phyloP scores from a whole-genome alignment of 2,329 filamentous ascomycete genomes.

The Paecilomyces sp. region DNA sequence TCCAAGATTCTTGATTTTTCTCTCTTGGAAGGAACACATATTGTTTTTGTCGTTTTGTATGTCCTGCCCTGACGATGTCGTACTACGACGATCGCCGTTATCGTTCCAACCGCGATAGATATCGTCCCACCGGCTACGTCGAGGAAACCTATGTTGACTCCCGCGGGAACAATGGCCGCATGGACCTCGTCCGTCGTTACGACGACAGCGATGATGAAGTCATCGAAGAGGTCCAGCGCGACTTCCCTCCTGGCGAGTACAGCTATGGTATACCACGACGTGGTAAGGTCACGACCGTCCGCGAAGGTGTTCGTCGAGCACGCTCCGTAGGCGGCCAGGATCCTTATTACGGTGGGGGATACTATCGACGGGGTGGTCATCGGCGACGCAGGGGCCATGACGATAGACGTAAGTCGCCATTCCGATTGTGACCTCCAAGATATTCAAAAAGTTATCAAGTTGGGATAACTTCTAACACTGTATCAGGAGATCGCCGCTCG shows the following conservation, averaged over 20 bases:
- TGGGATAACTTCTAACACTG: background rate
- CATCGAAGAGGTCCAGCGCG: constrained; percentile 74
- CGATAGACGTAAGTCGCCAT: constrained; percentile 26
- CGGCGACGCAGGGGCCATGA: constrained; percentile 42
- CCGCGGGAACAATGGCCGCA: constrained; percentile 8
- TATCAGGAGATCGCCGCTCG: constrained; percentile 21
- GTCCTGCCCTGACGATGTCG: constrained; percentile 18
- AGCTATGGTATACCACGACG: constrained; percentile 21
- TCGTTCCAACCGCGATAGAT: constrained; percentile 22
- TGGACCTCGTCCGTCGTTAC: constrained; percentile 14
- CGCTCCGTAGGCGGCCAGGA: constrained; percentile 27
- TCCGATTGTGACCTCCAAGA: background rate
- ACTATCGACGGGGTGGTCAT: constrained; percentile 32
- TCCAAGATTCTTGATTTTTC: constrained; percentile 2
- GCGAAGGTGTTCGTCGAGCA: constrained; percentile 29
- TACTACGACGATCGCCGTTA: constrained; percentile 30
- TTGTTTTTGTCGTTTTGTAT: constrained; percentile 2
- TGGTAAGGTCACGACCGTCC: constrained; percentile 20
- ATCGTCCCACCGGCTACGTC: constrained; percentile 19
- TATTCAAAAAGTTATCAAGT: background rate
- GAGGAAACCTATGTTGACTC: constrained; percentile 22
- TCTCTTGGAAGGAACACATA: constrained; percentile 2
- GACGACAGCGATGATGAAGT: constrained; percentile 64
- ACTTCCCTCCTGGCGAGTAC: constrained; percentile 67
- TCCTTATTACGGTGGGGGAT: constrained; percentile 26